A percentile compares a stretch with the other conserved stretches of the same genome.
Evolutionary conservation across 1,284 basidiomycete genomes (phyloP).

Genomic region (Irpex rosettiformis): DNA sequence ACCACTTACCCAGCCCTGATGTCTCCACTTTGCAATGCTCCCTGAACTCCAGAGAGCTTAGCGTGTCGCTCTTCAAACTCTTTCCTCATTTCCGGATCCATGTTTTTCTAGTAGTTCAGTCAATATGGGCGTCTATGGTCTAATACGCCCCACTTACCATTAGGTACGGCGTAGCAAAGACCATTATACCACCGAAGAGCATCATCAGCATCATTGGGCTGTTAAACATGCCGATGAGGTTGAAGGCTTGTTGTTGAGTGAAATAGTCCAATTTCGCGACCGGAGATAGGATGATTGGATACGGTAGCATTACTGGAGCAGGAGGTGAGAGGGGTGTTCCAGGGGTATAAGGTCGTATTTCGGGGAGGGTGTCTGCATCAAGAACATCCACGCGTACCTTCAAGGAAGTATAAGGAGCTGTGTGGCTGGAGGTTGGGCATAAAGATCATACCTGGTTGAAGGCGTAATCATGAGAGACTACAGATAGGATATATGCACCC

Average conservation of each 20-base stretch:
- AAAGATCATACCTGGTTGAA: conserved; percentile 61
- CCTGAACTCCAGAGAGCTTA: conserved; percentile 57
- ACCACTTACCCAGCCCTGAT: conserved; percentile 35
- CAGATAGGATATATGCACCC: conserved; percentile 67
- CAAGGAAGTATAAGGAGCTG: background rate
- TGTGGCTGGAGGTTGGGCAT: background rate
- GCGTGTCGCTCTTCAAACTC: conserved; percentile 71
- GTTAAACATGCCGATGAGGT: conserved; percentile 75
- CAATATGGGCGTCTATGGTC: conserved; percentile 3
- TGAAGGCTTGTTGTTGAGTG: conserved; percentile 68
- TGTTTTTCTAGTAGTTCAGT: conserved; percentile 52
- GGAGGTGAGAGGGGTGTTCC: conserved; percentile 68
- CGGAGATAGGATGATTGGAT: conserved; percentile 60
- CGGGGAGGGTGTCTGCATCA: conserved; percentile 40
- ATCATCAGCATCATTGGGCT: conserved; percentile 89
- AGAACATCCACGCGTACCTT: conserved; percentile 66
- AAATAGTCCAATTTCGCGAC: conserved; percentile 62
- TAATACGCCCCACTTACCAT: conserved; percentile 48
- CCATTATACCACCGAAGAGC: conserved; percentile 65
- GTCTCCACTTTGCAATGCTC: conserved; percentile 55
- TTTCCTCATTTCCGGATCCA: conserved; percentile 74
- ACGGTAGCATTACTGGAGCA: conserved; percentile 53
- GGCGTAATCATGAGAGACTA: conserved; percentile 56
- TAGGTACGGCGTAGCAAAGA: conserved; percentile 77
- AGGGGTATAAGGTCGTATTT: conserved; percentile 61